Conservation (phyloP, 164 flowering plant species). For the Vitis amurensis region DNA sequence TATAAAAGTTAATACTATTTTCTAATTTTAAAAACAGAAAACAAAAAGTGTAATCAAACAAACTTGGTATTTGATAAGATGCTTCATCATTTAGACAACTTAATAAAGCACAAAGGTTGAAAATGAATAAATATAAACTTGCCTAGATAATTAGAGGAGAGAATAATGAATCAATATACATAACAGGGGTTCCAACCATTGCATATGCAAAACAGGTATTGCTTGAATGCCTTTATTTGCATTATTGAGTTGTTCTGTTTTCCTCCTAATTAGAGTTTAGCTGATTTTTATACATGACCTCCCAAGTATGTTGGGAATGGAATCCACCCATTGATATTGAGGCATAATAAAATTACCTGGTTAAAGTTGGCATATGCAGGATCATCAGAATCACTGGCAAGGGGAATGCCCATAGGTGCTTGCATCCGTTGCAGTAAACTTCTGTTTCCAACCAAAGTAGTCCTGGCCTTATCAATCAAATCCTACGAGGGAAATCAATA, state of each 20-base stretch:
- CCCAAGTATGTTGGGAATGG: not conserved
- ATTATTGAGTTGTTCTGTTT: not conserved
- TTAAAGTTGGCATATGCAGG: slow-evolving; percentile 64
- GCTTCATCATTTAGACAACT: too few species aligned
- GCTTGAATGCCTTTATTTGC: not conserved
- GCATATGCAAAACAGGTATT: not conserved
- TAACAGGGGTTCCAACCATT: not conserved
- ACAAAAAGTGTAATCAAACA: too few species aligned
- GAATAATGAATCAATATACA: too few species aligned
- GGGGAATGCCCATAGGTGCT: slow-evolving; percentile 51
- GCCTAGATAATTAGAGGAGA: too few species aligned
- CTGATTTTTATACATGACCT: not conserved
- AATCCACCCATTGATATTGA: not conserved
- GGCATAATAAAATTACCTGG: slow-evolving; percentile 42
- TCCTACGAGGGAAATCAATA: slow-evolving; percentile 47
- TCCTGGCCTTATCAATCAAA: slow-evolving; percentile 80
- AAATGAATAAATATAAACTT: too few species aligned
- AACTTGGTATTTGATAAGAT: too few species aligned
- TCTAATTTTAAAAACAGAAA: too few species aligned
- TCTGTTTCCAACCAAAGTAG: slow-evolving; percentile 69
- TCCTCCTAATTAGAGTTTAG: not conserved
- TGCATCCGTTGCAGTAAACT: slow-evolving; percentile 67
- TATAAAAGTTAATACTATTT: too few species aligned
- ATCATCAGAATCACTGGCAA: slow-evolving; percentile 54
- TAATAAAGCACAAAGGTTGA: too few species aligned